Evolutionary conservation across 2,329 filamentous ascomycete genomes (phyloP), one percentile per base, ranked within the genome.

Genomic region (Epichloe bromicola): DNA sequence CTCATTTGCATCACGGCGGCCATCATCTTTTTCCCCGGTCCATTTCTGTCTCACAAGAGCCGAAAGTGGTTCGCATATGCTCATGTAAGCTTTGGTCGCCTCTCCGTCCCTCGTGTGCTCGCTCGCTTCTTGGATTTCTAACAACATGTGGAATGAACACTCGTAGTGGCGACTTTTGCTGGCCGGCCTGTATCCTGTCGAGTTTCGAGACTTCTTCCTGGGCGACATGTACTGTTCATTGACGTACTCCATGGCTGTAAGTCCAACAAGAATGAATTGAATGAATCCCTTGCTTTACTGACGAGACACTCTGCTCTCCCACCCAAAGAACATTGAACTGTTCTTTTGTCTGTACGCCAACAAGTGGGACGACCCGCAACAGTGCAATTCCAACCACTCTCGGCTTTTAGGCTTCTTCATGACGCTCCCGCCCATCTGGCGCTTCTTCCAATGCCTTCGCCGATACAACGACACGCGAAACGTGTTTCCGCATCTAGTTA

Each of bases 211-310:
- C 67, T 97, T 98, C 70, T 97, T 96, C 67, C 76, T 97, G 0
- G 93, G 93, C 49, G 93, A 98, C 64, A 96, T 97, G 75, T 95
- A 95, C 67, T 97, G 91, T 67, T 97, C 93, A 3, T 74, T 95
- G 51, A 95, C 90, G 5, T 98, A 98, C 66, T 79, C 85, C 15
- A 87, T 88, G 67, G 85, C 87, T 54, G 87, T 91, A 74, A 71
- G 85, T 79, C 11, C 19, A 10, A 2, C 2, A 26, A 8, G 23
- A 26, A 26, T 26, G 6, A 26, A 3, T 38, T 15, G n/a, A 19
- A 2, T 19, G 15, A 17, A 5, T 17, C n/a, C 7, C n/a, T 3
- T 1, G 7, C 17, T n/a, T 3, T 36, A 5, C 48, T 23, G n/a
- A 20, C 36, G 7, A 15, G 5, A 30, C 30, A 2, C 19, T 33